Percentiles rank a stretch among this genome's conserved stretches.
These are phyloP conservation scores for Cryphonectria nitschkei DNA, from an alignment of 2,329 filamentous ascomycete genomes.

Conservation along the genomic window DNA sequence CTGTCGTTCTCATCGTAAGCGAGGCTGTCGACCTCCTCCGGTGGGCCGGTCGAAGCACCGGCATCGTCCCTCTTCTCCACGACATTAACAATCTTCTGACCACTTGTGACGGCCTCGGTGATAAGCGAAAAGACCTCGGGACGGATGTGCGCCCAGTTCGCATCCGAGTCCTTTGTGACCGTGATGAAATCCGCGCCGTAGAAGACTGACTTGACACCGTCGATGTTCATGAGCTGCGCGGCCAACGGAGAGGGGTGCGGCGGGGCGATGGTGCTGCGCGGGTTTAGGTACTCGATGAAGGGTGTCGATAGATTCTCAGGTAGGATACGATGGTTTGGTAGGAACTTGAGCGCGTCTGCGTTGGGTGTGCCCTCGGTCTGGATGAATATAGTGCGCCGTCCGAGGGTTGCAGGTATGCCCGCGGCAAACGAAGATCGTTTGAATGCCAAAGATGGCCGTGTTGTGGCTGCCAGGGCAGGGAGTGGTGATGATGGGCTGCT, in stretches of 20 bases:
- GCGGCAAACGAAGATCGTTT: constrained; percentile 26
- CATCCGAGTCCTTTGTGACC: constrained; percentile 85
- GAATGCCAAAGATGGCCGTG: constrained; percentile 34
- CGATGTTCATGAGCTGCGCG: constrained; percentile 86
- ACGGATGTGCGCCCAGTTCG: constrained; percentile 92
- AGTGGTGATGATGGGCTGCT: constrained; percentile 31
- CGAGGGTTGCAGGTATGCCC: constrained; percentile 35
- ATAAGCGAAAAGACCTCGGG: constrained; percentile 95
- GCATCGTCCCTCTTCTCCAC: constrained; percentile 58
- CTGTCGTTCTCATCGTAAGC: constrained; percentile 88
- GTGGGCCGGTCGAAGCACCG: constrained; percentile 46
- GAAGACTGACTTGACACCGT: constrained; percentile 93
- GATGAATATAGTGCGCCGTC: constrained; percentile 85
- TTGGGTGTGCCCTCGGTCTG: constrained; percentile 96
- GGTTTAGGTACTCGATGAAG: constrained; percentile 90
- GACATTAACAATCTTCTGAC: constrained; percentile 78
- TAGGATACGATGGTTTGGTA: constrained; percentile 85
- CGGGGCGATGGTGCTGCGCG: constrained; percentile 83
- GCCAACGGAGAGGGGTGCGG: constrained; percentile 91
- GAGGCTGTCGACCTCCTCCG: constrained; percentile 67
- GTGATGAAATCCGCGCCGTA: constrained; percentile 97
- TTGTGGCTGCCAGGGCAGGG: constrained; percentile 33
- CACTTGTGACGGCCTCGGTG: constrained; percentile 86
- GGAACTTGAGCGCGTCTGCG: constrained; percentile 93
- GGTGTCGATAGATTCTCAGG: constrained; percentile 72